Conservation (phyloP, 2,329 filamentous ascomycete species). For the Alternaria incomplexa region DNA sequence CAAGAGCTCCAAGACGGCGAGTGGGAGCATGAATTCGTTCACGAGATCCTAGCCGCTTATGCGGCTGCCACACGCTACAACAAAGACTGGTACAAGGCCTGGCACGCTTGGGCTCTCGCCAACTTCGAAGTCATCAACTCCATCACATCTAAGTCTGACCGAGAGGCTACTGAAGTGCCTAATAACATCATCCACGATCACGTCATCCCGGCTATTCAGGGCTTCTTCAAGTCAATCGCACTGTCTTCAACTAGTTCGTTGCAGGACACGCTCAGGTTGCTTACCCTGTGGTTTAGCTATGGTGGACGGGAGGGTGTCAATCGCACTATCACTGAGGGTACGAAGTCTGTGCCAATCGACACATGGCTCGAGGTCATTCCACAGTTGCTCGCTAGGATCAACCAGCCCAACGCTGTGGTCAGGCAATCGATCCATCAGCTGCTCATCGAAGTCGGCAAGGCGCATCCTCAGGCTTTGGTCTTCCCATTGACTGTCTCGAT, state of each 20-base stretch:
- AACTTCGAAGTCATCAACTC: constrained; percentile 98
- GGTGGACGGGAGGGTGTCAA: constrained; percentile 90
- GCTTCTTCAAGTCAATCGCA: constrained; percentile 97
- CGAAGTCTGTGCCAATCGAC: constrained; percentile 90
- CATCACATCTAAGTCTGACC: constrained; percentile 70
- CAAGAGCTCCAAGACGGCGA: constrained; percentile 82
- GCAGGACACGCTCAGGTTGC: constrained; percentile 88
- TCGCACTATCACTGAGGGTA: constrained; percentile 84
- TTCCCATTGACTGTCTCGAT: constrained; percentile 97
- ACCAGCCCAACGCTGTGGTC: constrained; percentile 88
- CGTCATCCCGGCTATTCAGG: constrained; percentile 91
- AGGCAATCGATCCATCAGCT: constrained; percentile 91
- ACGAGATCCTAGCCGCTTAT: constrained; percentile 90
- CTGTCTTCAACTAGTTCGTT: constrained; percentile 90
- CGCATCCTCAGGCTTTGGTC: constrained; percentile 93
- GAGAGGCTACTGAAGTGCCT: constrained; percentile 64
- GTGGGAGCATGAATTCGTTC: constrained; percentile 85
- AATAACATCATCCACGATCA: constrained; percentile 78
- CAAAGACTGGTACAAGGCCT: constrained; percentile 96
- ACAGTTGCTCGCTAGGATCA: constrained; percentile 95
- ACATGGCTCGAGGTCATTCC: constrained; percentile 99
- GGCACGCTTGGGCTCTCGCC: constrained; percentile 97
- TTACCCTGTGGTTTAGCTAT: constrained; percentile 96
- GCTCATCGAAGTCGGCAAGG: constrained; percentile 88
- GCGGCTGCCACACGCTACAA: constrained; percentile 92